A percentile compares a stretch with the other conserved stretches of the same genome.
Conservation (phyloP, 805 yeast genomes). For the Wickerhamiella sergipiensis region DNA sequence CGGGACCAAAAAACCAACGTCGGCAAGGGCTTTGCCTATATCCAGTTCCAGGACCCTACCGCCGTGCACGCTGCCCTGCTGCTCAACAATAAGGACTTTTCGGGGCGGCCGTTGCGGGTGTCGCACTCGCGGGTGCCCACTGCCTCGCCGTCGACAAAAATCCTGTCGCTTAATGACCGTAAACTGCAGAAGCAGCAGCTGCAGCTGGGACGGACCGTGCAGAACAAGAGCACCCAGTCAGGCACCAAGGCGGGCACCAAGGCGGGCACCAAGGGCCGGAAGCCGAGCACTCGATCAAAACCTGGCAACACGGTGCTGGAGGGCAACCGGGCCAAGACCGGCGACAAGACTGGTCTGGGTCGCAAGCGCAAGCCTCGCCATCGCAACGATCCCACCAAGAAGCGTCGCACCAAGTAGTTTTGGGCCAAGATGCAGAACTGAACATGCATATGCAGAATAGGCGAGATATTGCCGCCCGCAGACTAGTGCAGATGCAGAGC, state of each 20-base stretch:
- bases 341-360: constrained; percentile 10
- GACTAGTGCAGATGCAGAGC: too few relatives aligned
- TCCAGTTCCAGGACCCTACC: constrained; percentile 58
- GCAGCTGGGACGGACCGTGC: not conserved
- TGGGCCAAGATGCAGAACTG: too few relatives aligned
- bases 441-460: too few relatives aligned
- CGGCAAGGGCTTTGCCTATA: constrained; percentile 96
- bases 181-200: not conserved
- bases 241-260: not conserved
- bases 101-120: constrained; percentile 55
- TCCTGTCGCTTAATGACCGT: not conserved
- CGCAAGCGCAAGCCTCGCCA: constrained; percentile 14
- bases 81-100: constrained; percentile 52
- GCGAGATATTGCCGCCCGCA: too few relatives aligned
- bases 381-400: constrained; percentile 4
- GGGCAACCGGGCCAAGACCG: constrained; percentile 22
- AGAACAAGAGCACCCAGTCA: not conserved
- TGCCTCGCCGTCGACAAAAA: not conserved
- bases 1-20: constrained; percentile 88
- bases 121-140: constrained; percentile 40
- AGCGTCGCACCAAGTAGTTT: constrained; percentile 8
- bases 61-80: constrained; percentile 72
- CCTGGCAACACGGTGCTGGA: constrained; percentile 13
- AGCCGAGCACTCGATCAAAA: not conserved
- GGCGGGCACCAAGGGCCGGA: too few relatives aligned